Evolutionary conservation across 805 yeast genomes (phyloP).

Genomic region (Myxozyma vanderwaltii): DNA sequence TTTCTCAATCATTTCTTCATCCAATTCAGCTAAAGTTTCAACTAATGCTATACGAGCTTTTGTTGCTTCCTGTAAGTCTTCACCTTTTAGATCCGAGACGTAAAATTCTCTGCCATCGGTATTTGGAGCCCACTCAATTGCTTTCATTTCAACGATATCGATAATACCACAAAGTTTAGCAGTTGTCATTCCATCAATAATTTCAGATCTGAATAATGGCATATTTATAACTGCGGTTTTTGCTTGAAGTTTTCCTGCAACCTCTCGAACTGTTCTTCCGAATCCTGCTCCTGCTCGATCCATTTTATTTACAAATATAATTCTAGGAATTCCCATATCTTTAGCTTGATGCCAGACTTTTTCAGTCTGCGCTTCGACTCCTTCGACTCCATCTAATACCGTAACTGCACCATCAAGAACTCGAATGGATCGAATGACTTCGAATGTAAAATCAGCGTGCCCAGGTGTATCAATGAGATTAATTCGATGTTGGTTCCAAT

Average conservation of each 20-base stretch:
- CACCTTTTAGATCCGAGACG: slow-evolving; percentile 34
- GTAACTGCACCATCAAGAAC: slow-evolving; percentile 95
- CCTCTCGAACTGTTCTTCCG: slow-evolving; percentile 83
- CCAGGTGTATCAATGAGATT: slow-evolving; percentile 97
- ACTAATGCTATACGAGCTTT: slow-evolving; percentile 72
- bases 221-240: slow-evolving; percentile 72
- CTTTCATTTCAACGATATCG: slow-evolving; percentile 69
- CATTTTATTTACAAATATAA: slow-evolving; percentile 90
- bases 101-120: slow-evolving; percentile 54
- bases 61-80: slow-evolving; percentile 51
- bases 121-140: slow-evolving; percentile 50
- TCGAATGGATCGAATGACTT: slow-evolving; percentile 83
- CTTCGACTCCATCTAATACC: slow-evolving; percentile 92
- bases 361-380: slow-evolving; percentile 97
- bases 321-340: slow-evolving; percentile 67
- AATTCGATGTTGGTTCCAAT: slow-evolving; percentile 76
- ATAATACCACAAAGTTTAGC: slow-evolving; percentile 64
- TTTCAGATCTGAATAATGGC: slow-evolving; percentile 50
- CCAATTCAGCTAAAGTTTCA: slow-evolving; percentile 81
- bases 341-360: slow-evolving; percentile 91
- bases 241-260: slow-evolving; percentile 73
- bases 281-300: slow-evolving; percentile 96
- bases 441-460: slow-evolving; percentile 96
- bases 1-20: slow-evolving; percentile 74
- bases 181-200: slow-evolving; percentile 39